These are phyloP conservation scores for Diphasiastrum complanatum DNA, from an alignment of 83 land plant genomes.

Conservation along the genomic window DNA sequence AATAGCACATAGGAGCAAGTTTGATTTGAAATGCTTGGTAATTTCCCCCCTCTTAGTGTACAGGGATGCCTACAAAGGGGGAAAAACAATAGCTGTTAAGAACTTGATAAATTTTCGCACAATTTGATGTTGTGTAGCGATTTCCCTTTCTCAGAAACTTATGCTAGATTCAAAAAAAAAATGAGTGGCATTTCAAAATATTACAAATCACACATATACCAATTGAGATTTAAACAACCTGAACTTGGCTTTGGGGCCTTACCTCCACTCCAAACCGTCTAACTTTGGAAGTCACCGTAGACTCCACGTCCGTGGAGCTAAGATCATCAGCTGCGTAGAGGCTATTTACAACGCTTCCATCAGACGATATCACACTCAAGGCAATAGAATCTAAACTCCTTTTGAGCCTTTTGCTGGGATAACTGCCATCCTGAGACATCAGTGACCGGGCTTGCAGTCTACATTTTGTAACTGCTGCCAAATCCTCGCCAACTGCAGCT, in stretches of 20 bases:
- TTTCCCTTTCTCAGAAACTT: too few species aligned
- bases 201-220: too few species aligned
- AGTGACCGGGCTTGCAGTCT: conserved; percentile 11
- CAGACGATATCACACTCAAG: conserved; percentile 17
- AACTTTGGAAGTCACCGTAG: conserved; percentile 10
- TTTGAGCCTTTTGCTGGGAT: conserved; percentile 1
- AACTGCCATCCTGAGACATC: conserved; percentile 5
- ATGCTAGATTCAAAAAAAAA: too few species aligned
- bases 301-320: conserved; percentile 7
- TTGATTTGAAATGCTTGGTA: too few species aligned
- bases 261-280: conserved; percentile 16
- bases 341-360: conserved; percentile 23
- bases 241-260: not conserved
- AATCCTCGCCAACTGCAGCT: conserved; percentile 25
- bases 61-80: too few species aligned
- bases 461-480: conserved; percentile 20
- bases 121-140: too few species aligned
- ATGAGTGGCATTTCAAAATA: too few species aligned
- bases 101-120: too few species aligned
- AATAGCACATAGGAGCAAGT: too few species aligned
- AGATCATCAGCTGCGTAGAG: conserved; percentile 5
- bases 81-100: too few species aligned
- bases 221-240: too few species aligned
- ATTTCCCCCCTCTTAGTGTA: too few species aligned
- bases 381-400: conserved; percentile 20